A percentile compares a stretch with the other conserved stretches of the same genome.
phyloP scores from a whole-genome alignment of 768 basidiomycete genomes.

The Russula earlei region DNA sequence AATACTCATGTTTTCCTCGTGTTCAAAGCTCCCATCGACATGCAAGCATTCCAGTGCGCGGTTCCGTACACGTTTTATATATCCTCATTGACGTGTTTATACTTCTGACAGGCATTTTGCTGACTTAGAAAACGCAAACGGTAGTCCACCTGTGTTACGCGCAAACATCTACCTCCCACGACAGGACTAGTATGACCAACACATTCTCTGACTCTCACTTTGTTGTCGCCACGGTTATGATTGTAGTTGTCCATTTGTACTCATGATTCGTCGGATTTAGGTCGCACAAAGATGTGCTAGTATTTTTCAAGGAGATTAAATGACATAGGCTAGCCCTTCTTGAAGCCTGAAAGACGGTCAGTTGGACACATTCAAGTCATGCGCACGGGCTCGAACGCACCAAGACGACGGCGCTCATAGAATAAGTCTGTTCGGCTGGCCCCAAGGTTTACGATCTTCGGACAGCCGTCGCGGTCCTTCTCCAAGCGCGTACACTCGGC shows the following conservation, averaged over 20 bases:
- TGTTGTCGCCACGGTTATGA: neutral
- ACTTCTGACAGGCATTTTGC: slow-evolving; percentile 3
- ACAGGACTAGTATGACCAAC: neutral
- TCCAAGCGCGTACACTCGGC: slow-evolving; percentile 95
- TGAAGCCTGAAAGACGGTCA: slow-evolving; percentile 44
- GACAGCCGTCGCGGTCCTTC: slow-evolving; percentile 96
- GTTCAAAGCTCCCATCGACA: slow-evolving; percentile 78
- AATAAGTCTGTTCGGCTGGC: slow-evolving; percentile 88
- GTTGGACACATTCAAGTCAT: neutral
- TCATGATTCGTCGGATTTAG: neutral
- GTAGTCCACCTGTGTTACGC: slow-evolving; percentile 10
- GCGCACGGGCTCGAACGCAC: slow-evolving; percentile 32
- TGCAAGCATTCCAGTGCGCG: slow-evolving; percentile 60
- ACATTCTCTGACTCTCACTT: neutral
- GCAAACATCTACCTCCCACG: slow-evolving; percentile 4
- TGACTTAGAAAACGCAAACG: neutral
- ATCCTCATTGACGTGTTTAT: slow-evolving; percentile 4
- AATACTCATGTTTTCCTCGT: slow-evolving; percentile 77
- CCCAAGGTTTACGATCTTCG: slow-evolving; percentile 96
- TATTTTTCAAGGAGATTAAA: neutral
- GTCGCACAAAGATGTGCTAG: neutral
- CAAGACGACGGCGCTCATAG: slow-evolving; percentile 81
- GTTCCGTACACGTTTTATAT: neutral
- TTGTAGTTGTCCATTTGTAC: neutral
- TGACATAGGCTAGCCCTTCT: slow-evolving; percentile 39